Base-by-base conservation (phyloP, 768 basidiomycete genomes). In the Suillus fuscotomentosus region DNA sequence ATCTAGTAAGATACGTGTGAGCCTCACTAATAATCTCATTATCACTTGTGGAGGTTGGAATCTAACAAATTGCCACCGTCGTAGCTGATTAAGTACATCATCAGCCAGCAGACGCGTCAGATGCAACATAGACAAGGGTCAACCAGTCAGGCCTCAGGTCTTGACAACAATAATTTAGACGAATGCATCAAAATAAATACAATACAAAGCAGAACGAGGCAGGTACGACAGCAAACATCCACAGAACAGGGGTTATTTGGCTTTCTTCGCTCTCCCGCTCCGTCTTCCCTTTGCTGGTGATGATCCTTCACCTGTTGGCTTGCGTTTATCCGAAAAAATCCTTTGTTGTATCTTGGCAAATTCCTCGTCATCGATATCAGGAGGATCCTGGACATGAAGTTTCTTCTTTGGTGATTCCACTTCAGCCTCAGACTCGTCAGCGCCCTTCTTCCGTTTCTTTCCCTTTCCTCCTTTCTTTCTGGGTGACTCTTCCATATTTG, bases 1-100 rank as follows among this genome's bases (percentile, higher is more conserved):
- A 96, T 77, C 82, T 87, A 27, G 76, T 94, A 66, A 86, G 90
- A 69, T 94, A 92, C 72, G 72, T 94, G 69, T 93, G 79, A 77
- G 22, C 24, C 22, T 39, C 22, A 17, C 38, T 14, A 39, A 57
- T 54, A 54, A 54, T 54, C n/a, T 55, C 31, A 36, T 48, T 53
- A 48, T 60, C 20, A 20, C 11, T 2, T 17, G 42, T 34, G 24
- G 43, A 60, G 43, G 39, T 22, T 22, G 11, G 38, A 39, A 43
- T 17, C 1, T 9, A 17, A 59, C 4, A 42, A 20, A 42, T 6
- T 17, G 5, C 17, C 9, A 17, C 27, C 17, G 27, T 31, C 27
- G 14, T 27, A 13, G 20, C 11, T 47, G 10, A 47, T 22, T 3
- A 22, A 2, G 47, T 50, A 15, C 14, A 24, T 48, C 9, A 7